Evolutionary conservation across 192 early-diverging fungal species (phyloP).

Genomic region (Jimgerdemannia lactiflua): DNA sequence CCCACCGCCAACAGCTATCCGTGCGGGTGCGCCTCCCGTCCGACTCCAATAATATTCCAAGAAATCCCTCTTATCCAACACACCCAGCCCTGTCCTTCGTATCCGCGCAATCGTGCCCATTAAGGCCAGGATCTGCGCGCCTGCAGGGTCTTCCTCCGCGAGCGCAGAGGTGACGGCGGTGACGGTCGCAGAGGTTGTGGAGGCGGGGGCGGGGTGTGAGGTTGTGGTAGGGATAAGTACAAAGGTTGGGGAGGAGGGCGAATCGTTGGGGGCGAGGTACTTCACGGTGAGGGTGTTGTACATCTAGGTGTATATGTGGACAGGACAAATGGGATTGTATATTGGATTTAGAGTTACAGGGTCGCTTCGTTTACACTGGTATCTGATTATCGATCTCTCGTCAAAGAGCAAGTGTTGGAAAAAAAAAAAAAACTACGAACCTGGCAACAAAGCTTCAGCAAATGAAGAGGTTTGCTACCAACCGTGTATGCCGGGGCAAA

Average conservation of each 20-base stretch:
- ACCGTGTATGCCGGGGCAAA: slow-evolving; percentile 67
- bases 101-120: slow-evolving; percentile 64
- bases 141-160: slow-evolving; percentile 46
- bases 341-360: background rate
- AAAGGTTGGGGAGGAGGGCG: slow-evolving; percentile 37
- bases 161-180: slow-evolving; percentile 19
- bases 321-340: slow-evolving; percentile 20
- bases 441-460: slow-evolving; percentile 58
- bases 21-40: no score
- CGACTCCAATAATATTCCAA: slow-evolving; percentile 73
- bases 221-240: slow-evolving; percentile 22
- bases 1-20: no score
- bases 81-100: slow-evolving; percentile 59
- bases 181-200: no score
- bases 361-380: background rate
- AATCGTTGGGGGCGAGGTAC: slow-evolving; percentile 42
- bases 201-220: slow-evolving; percentile 11
- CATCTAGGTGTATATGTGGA: slow-evolving; percentile 44
- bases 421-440: no score
- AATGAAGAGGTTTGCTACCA: slow-evolving; percentile 45
- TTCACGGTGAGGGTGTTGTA: slow-evolving; percentile 50
- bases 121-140: slow-evolving; percentile 49
- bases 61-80: slow-evolving; percentile 74
- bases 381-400: no score
- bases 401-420: no score